phyloP scores from a whole-genome alignment of 208 protist genomes.

The Trypanosoma theileri region DNA sequence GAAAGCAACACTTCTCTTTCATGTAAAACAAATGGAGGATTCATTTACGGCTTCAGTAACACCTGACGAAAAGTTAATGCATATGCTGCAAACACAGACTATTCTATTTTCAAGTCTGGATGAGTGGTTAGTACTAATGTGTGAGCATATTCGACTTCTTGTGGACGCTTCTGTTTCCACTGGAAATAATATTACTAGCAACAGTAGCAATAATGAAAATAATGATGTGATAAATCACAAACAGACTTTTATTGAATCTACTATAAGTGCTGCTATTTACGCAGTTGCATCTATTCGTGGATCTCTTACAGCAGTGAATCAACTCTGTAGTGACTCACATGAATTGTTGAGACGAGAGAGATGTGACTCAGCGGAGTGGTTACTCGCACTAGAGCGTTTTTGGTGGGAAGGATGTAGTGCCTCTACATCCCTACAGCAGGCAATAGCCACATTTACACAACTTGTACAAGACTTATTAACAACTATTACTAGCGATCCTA shows the following conservation, averaged over 20 bases:
- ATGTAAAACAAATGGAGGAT: slow-evolving; percentile 40
- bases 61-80: slow-evolving; percentile 2
- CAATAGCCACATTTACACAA: slow-evolving; percentile 22
- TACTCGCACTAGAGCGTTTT: slow-evolving; percentile 58
- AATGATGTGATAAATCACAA: background rate
- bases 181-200: background rate
- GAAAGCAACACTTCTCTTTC: slow-evolving; percentile 42
- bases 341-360: background rate
- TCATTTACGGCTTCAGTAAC: slow-evolving; percentile 5
- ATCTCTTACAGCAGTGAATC: slow-evolving; percentile 35
- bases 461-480: slow-evolving; percentile 37
- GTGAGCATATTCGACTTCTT: slow-evolving; percentile 52
- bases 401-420: slow-evolving; percentile 62
- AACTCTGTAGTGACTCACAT: slow-evolving; percentile 22
- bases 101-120: slow-evolving; percentile 38
- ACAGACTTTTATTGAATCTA: slow-evolving; percentile 7
- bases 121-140: slow-evolving; percentile 57
- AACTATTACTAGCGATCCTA: slow-evolving; percentile 35
- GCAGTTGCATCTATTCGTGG: slow-evolving; percentile 27
- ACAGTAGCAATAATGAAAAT: background rate
- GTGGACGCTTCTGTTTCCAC: slow-evolving; percentile 53
- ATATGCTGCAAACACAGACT: slow-evolving; percentile 28
- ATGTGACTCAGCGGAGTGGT: slow-evolving; percentile 30
- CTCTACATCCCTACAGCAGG: slow-evolving; percentile 24
- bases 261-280: background rate